phyloP scores from a whole-genome alignment of 495 filamentous ascomycete genomes.

The Xylaria cubensis region DNA sequence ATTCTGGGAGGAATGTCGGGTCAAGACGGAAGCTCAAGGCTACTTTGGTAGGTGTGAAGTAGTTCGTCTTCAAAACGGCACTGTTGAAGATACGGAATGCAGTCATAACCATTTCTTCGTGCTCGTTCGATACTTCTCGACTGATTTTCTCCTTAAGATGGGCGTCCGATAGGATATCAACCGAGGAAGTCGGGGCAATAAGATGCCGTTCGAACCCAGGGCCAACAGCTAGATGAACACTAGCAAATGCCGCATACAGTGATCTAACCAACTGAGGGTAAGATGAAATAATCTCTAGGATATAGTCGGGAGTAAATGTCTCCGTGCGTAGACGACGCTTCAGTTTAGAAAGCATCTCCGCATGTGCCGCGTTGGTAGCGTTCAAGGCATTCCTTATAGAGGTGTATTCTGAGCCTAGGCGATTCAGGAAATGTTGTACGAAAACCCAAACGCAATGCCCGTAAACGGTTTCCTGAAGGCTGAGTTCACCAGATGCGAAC shows the following conservation, averaged over 20 bases:
- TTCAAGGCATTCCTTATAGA: constrained; percentile 86
- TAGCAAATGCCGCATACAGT: constrained; percentile 91
- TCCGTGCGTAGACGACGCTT: constrained; percentile 94
- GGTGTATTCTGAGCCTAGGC: constrained; percentile 88
- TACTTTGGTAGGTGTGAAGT: constrained; percentile 98
- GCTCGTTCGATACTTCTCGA: constrained; percentile 84
- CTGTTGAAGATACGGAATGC: constrained; percentile 96
- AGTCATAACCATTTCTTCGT: constrained; percentile 97
- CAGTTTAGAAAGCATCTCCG: constrained; percentile 90
- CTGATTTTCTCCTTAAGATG: constrained; percentile 83
- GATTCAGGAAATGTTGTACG: constrained; percentile 95
- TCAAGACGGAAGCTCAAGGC: constrained; percentile 95
- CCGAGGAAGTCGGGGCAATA: constrained; percentile 68
- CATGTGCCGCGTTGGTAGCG: constrained; percentile 73
- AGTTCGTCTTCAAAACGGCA: constrained; percentile 94
- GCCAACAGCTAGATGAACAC: constrained; percentile 85
- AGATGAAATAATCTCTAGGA: constrained; percentile 92
- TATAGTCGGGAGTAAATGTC: constrained; percentile 97
- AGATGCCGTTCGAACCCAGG: constrained; percentile 74
- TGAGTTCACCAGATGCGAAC: constrained; percentile 87
- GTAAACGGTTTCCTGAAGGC: constrained; percentile 95
- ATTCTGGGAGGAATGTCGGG: constrained; percentile 82
- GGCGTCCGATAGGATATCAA: constrained; percentile 79
- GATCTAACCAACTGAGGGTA: constrained; percentile 88
- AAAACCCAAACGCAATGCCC: constrained; percentile 98